Percentiles rank a stretch among this genome's conserved stretches.
Evolutionary conservation across 768 basidiomycete species (phyloP).

Genomic region (Boletus vinaceobasis): DNA sequence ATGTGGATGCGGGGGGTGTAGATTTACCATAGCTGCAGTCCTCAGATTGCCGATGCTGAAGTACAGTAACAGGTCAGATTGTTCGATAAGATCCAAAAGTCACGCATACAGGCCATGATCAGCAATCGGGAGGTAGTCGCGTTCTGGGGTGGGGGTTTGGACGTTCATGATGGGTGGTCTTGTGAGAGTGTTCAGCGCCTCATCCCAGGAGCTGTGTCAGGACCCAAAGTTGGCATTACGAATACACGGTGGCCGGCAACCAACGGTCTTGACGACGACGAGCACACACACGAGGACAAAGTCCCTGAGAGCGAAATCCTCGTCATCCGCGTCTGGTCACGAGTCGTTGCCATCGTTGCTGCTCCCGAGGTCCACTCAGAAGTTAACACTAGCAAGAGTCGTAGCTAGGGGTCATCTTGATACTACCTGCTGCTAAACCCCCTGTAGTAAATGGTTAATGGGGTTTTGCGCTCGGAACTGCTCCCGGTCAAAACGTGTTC

Average conservation of each 20-base stretch:
- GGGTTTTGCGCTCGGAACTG: not conserved
- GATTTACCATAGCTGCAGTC: slow-evolving; percentile 68
- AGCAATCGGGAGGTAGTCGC: slow-evolving; percentile 71
- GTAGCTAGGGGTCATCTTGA: not conserved
- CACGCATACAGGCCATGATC: slow-evolving; percentile 75
- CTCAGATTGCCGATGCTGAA: slow-evolving; percentile 77
- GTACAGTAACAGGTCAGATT: slow-evolving; percentile 6
- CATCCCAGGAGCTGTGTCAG: not conserved
- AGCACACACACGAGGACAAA: not conserved
- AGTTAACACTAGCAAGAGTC: too few relatives aligned
- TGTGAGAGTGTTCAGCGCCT: not conserved
- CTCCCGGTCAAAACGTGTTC: not conserved
- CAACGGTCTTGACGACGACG: not conserved
- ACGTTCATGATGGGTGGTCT: slow-evolving; percentile 40
- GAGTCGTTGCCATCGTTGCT: not conserved
- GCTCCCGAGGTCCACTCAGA: not conserved
- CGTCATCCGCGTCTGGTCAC: not conserved
- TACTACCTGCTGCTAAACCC: not conserved
- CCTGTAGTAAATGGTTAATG: not conserved
- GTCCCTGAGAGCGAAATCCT: not conserved
- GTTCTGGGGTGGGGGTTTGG: slow-evolving; percentile 47
- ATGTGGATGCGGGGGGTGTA: not conserved
- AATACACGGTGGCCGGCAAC: slow-evolving; percentile 1
- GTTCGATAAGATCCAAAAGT: not conserved
- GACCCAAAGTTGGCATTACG: slow-evolving; percentile 7